Evolutionary conservation across 1,284 basidiomycete genomes (phyloP).

Genomic region (Cryptococcus sp.): DNA sequence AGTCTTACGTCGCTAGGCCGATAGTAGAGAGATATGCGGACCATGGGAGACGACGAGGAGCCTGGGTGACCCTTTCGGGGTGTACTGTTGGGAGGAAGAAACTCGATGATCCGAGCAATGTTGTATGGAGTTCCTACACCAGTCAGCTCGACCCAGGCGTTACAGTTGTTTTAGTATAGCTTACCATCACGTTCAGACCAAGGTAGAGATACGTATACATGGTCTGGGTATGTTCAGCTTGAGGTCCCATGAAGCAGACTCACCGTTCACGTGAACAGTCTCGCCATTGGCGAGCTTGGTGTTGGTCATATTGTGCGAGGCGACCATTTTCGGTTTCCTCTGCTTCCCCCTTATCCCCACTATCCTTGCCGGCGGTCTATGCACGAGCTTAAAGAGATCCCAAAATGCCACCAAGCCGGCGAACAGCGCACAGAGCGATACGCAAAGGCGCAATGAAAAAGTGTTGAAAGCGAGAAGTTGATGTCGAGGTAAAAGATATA

Average conservation of each 20-base stretch:
- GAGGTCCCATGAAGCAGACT: slow-evolving; percentile 2
- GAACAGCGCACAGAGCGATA: too few species aligned
- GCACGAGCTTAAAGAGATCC: too few species aligned
- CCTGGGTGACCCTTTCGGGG: slow-evolving; percentile 24
- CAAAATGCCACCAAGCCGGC: too few species aligned
- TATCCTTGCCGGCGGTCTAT: background rate
- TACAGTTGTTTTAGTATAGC: too few species aligned
- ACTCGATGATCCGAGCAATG: slow-evolving; percentile 92
- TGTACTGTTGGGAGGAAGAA: slow-evolving; percentile 59
- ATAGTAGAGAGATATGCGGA: slow-evolving; percentile 88
- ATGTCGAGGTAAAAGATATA: too few species aligned
- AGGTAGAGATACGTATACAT: slow-evolving; percentile 88
- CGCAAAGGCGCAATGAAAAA: too few species aligned
- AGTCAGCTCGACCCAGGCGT: background rate
- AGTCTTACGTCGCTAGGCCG: slow-evolving; percentile 60
- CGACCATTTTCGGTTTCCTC: background rate
- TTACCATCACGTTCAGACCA: slow-evolving; percentile 84
- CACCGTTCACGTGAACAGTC: slow-evolving; percentile 40
- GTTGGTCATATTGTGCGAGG: background rate
- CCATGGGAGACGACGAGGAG: slow-evolving; percentile 44
- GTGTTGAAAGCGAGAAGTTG: too few species aligned
- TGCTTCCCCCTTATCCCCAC: background rate
- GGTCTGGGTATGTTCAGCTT: slow-evolving; percentile 56
- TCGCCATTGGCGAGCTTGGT: slow-evolving; percentile 45
- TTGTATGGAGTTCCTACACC: slow-evolving; percentile 65